Base-by-base conservation (phyloP, 257 asterid genomes). In the Primulina tabacum region DNA sequence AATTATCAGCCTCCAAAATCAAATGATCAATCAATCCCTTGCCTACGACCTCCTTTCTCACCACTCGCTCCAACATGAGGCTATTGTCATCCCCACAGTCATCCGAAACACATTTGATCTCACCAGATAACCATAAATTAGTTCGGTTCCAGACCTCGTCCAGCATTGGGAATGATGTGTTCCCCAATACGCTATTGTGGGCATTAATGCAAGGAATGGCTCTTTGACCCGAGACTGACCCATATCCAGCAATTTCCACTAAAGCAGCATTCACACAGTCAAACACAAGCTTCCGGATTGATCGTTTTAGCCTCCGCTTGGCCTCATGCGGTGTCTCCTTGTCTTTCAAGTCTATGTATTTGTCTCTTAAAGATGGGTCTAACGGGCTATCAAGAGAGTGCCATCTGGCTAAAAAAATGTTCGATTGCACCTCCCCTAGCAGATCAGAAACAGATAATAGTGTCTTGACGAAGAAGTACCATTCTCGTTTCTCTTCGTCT, bases 381-480 rank as follows among this genome's bases (percentile, higher is more conserved):
- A 93, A 75, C 2, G 95, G 97, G 81, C 96, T 89, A 65, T 84
- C 89, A 7, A 86, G 85, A 9, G 98, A 87, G 82, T 90, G 88
- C 92, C 95, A 90, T 68, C 85, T 79, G 65, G 86, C 64, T 38
- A 80, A 26, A 72, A 75, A 82, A 11, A 85, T 71, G 71, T 71
- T 76, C 1, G 83, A 61, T 62, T 69, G 91, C 72, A 74, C 76
- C 72, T 84, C 87, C 1, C 76, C 84, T 57, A 84, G 92, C 53
- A 90, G 84, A 71, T 90, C 92, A 12, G 92, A 87, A 61, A 77
- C 83, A 0, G 95, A 82, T 59, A 90, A 69, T 75, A 93, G 63
- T 65, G 87, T 86, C 76, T 86, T 84, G 8, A 85, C 90, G 16
- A 73, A 84, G 77, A 77, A 85, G 73, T 78, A 80, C 88, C 90